Evolutionary conservation across 495 filamentous ascomycete species (phyloP).

Genomic region (Penicillium paxilli): DNA sequence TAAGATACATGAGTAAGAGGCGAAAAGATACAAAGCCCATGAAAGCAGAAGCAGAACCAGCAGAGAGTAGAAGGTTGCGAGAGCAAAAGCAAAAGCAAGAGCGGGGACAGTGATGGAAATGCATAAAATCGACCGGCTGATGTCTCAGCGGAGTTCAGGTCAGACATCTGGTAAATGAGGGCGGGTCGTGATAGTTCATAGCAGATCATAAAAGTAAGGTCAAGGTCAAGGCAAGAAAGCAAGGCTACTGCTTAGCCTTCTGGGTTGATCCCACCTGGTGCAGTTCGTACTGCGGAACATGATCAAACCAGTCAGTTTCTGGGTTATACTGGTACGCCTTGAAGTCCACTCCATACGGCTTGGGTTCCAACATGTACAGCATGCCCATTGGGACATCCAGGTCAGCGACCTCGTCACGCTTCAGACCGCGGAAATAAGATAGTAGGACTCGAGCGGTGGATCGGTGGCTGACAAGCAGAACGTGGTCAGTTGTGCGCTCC

Average conservation of each 20-base stretch:
- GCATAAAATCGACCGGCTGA: not conserved
- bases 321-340: slow-evolving; percentile 89
- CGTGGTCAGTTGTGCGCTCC: slow-evolving; percentile 94
- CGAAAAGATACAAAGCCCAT: not conserved
- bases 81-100: not conserved
- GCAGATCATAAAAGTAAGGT: slow-evolving; percentile 13
- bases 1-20: slow-evolving; percentile 4
- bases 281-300: slow-evolving; percentile 74
- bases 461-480: slow-evolving; percentile 86
- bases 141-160: not conserved
- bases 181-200: slow-evolving; percentile 22
- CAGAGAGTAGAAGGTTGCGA: not conserved
- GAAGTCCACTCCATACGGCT: slow-evolving; percentile 96
- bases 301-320: slow-evolving; percentile 73
- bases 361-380: slow-evolving; percentile 91
- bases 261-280: slow-evolving; percentile 43
- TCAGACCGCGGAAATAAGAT: slow-evolving; percentile 92
- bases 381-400: slow-evolving; percentile 90
- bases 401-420: slow-evolving; percentile 85
- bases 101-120: not conserved
- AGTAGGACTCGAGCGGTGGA: slow-evolving; percentile 88
- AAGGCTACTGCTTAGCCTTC: not conserved
- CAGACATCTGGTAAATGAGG: not conserved
- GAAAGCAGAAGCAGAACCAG: too few relatives aligned
- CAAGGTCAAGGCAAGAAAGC: not conserved